Evolutionary conservation across 2,329 filamentous ascomycete genomes (phyloP), one percentile per base, ranked within the genome.

Genomic region (Pseudonectria buxi): DNA sequence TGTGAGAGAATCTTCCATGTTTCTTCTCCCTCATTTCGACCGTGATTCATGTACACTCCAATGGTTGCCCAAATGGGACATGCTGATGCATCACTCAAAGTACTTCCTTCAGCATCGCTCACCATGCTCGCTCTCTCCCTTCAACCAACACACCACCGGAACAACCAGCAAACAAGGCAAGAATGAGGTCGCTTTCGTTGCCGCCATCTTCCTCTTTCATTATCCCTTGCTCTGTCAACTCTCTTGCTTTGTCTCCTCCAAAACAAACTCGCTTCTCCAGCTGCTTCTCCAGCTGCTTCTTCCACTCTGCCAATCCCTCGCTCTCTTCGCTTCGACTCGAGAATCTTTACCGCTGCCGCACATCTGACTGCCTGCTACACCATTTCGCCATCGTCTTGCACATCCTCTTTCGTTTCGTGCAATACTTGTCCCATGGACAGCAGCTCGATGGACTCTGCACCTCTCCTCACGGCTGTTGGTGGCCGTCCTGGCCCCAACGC

Each of bases 371-470:
- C 13, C 14, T 11, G 26, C 10, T 24, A 12, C 10, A 18, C 16
- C 30, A 26, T 16, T 27, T 29, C 11, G 14, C 33, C 14, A 13
- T 29, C 26, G 14, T 28, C 24, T 14, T 27, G 4, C 7, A 15
- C 18, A 5, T 6, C 9, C 9, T 5, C 5, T 22, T 9, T 22
- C 18, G 18, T 9, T 22, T 22, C 18, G 18, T 22, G n/a, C n/a
- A n/a, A 22, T 22, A 22, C 18, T 22, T 22, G 18, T 22, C 18
- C 18, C 18, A 22, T 22, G 18, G 18, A 22, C 18, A 30, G 11
- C 29, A 28, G 13, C 41, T 36, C 22, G 24, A 61, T 62, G 58
- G 59, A 59, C 24, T 55, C 55, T 3, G 54, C 57, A 13, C 61
- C 61, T 26, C 56, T 63, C 25, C 61, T 64, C 26, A 38, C 45